Evolutionary conservation across 257 asterid species (phyloP).

Genomic region (Fraxinus pennsylvanica): DNA sequence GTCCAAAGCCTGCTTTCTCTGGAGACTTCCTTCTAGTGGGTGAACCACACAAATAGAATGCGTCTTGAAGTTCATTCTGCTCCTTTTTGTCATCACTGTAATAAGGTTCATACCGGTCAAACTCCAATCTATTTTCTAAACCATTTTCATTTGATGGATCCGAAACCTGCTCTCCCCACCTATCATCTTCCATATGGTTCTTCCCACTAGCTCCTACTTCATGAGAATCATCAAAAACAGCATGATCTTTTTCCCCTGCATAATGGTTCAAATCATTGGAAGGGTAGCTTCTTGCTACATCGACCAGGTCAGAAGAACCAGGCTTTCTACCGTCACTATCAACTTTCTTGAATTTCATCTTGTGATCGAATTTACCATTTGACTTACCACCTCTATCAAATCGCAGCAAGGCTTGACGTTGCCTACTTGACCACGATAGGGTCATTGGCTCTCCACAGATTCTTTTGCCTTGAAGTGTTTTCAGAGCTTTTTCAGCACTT

Average conservation of each 20-base stretch:
- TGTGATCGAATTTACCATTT: conserved; percentile 26
- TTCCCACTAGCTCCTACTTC: conserved; percentile 29
- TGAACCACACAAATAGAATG: conserved; percentile 20
- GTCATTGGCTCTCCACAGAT: conserved; percentile 61
- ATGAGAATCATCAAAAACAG: conserved; percentile 20
- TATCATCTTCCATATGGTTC: conserved; percentile 38
- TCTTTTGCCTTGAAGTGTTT: conserved; percentile 51
- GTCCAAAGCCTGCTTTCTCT: conserved; percentile 32
- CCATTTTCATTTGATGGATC: conserved; percentile 31
- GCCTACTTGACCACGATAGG: conserved; percentile 63
- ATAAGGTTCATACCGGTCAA: conserved; percentile 61
- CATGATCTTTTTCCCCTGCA: conserved; percentile 23
- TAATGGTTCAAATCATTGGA: conserved; percentile 18
- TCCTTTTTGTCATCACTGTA: conserved; percentile 39
- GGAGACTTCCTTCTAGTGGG: conserved; percentile 23
- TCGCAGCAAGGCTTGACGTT: conserved; percentile 44
- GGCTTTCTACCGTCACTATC: conserved; percentile 27
- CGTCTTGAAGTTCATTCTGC: conserved; percentile 24
- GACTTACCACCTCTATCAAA: conserved; percentile 36
- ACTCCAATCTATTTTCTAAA: conserved; percentile 35
- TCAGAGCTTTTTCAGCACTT: conserved; percentile 60
- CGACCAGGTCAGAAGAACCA: conserved; percentile 32
- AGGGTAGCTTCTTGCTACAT: conserved; percentile 29
- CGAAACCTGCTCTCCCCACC: conserved; percentile 44
- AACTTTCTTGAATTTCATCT: conserved; percentile 23